Evolutionary conservation across 2,329 filamentous ascomycete genomes (phyloP).

Genomic region (Fusarium sororula): DNA sequence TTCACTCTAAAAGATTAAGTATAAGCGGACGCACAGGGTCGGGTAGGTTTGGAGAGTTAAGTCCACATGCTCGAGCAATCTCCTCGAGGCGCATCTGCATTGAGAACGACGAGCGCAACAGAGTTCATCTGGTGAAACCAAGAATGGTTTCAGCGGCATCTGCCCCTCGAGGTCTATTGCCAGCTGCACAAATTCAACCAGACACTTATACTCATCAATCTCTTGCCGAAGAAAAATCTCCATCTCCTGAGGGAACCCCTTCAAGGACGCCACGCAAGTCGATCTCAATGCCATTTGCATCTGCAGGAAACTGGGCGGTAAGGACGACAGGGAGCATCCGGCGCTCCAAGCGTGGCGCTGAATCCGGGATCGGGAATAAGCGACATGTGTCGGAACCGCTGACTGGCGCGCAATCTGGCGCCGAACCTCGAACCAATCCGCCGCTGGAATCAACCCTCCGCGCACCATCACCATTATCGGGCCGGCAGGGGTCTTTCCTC

Average conservation of each 20-base stretch:
- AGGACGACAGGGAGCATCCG: constrained; percentile 63
- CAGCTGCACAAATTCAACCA: constrained; percentile 39
- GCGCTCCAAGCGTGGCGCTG: constrained; percentile 60
- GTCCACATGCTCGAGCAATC: constrained; percentile 34
- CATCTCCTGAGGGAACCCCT: constrained; percentile 51
- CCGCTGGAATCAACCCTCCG: constrained; percentile 38
- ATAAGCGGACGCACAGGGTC: constrained; percentile 33
- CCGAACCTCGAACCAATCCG: constrained; percentile 43
- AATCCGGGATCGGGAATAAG: constrained; percentile 54
- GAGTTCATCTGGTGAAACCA: constrained; percentile 50
- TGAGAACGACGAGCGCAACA: constrained; percentile 34
- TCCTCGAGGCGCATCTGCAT: constrained; percentile 43
- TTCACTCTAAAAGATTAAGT: constrained; percentile 56
- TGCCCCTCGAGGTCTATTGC: constrained; percentile 33
- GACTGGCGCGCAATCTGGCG: constrained; percentile 44
- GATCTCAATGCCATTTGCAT: constrained; percentile 68
- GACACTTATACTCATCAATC: constrained; percentile 17
- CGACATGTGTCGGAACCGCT: constrained; percentile 65
- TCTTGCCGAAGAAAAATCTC: constrained; percentile 7
- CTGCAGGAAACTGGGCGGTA: constrained; percentile 65
- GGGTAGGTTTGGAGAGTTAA: constrained; percentile 43
- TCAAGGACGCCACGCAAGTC: constrained; percentile 61
- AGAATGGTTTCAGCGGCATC: constrained; percentile 47
- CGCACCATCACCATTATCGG: constrained; percentile 32
- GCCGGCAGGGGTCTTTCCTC: constrained; percentile 37